Base-by-base conservation (phyloP, 2,329 filamentous ascomycete genomes). In the Aspergillus awamori region DNA sequence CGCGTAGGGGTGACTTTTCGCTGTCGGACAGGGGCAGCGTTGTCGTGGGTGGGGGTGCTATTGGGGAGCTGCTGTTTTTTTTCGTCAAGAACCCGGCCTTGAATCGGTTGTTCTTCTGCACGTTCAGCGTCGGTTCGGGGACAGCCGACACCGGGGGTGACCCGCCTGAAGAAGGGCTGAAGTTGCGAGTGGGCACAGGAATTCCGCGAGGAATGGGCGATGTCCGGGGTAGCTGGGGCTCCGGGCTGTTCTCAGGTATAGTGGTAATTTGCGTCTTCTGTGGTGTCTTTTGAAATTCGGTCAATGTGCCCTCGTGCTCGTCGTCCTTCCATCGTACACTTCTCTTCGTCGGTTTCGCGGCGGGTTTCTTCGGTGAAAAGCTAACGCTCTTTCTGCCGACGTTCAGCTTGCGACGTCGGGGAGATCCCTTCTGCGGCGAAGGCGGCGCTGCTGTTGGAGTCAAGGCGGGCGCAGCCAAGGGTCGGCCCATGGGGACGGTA, bases 311-410 rank as follows among this genome's bases (percentile, higher is more conserved):
- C 55, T 94, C 87, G 71, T 96, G 90, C 2, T 89, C 92, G 69
- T 98, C 95, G 70, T 96, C 93, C 61, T 92, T 88, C 95, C 95
- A 99, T 65, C 94, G 87, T 5, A 99, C 94, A 49, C 85, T 89
- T 62, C 93, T 86, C 77, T 92, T 92, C 8, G 86, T 83, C 76
- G 89, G 89, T 78, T 91, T 88, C 10, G 64, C 53, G 26, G 72
- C 70, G 4, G 67, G 26, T 77, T 91, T 96, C 63, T 89, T 88
- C 0, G 93, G 92, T 1, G 92, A 93, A 71, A 96, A 96, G 30
- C 87, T 86, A 53, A 97, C 83, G 11, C 87, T 87, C 77, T 96
- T 97, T 75, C 82, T 88, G 70, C 77, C 87, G 8, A 77, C 75
- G 52, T 79, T 80, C 58, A 76, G 70, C 80, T 91, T 95, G 65